Evolutionary conservation across 495 filamentous ascomycete species (phyloP).

Genomic region (Halenospora varia): DNA sequence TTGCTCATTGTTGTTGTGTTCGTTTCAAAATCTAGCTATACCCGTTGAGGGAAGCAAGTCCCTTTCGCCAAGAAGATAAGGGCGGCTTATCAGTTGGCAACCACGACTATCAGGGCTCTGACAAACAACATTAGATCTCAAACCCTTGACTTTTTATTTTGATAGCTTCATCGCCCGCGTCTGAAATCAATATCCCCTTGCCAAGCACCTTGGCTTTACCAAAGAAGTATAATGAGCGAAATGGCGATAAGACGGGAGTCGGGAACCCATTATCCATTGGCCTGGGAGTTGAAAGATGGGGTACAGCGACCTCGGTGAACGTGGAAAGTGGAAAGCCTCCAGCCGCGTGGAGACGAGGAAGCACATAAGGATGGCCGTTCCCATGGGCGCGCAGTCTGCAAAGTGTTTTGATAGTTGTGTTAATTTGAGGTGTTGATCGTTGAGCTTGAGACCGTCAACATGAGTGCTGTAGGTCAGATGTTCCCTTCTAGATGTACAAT

Average conservation of each 20-base stretch:
- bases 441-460: not conserved
- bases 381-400: not conserved
- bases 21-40: not conserved
- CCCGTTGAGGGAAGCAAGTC: not conserved
- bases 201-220: conserved; percentile 13
- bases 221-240: conserved; percentile 2
- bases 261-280: not conserved
- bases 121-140: not conserved
- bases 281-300: not conserved
- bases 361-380: not conserved
- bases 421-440: not conserved
- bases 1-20: too few relatives aligned
- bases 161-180: not conserved
- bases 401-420: not conserved
- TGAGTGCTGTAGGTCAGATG: conserved; percentile 15
- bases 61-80: not conserved
- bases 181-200: not conserved
- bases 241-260: not conserved
- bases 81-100: not conserved
- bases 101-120: not conserved
- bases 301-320: not conserved
- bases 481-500: not conserved
- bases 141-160: not conserved
- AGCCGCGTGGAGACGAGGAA: not conserved
- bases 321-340: not conserved